phyloP scores from a whole-genome alignment of 139 green algal species.

The Chlorella sp. region DNA sequence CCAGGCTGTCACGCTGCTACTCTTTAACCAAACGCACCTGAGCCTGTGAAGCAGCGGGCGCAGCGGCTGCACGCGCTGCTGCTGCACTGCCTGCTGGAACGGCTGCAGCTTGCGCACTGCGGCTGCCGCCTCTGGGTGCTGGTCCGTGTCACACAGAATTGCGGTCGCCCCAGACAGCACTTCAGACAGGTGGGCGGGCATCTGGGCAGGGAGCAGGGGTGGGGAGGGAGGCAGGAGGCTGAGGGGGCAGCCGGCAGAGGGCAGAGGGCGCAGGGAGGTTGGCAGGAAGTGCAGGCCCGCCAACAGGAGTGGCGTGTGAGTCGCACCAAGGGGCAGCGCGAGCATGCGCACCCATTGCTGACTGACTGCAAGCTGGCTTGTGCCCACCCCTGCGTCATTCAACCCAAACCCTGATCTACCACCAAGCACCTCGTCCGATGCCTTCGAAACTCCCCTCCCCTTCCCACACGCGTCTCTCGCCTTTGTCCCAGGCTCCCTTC shows the following conservation, averaged over 20 bases:
- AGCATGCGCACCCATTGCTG: background rate
- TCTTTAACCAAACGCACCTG: no score
- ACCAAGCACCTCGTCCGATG: background rate
- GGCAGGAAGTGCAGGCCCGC: background rate
- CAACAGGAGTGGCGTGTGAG: background rate
- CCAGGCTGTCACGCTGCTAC: background rate
- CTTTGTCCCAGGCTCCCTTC: background rate
- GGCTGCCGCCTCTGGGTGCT: background rate
- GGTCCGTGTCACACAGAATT: conserved; percentile 28
- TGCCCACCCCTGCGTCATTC: no score
- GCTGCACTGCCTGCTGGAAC: conserved; percentile 19
- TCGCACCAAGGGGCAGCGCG: no score
- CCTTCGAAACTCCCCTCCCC: no score
- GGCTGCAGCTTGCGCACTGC: conserved; percentile 31
- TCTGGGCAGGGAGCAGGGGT: background rate
- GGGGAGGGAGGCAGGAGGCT: background rate
- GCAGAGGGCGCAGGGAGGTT: background rate
- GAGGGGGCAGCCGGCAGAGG: background rate
- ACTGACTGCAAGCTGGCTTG: no score
- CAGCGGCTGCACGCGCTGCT: conserved; percentile 53
- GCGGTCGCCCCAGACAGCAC: conserved; percentile 26
- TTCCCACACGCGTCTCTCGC: no score
- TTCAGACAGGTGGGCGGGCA: conserved; percentile 1
- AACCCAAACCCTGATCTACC: no score
- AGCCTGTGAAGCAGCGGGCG: conserved; percentile 57